Conservation (phyloP, 306 rosid genomes). For the Phaseolus lunatus region DNA sequence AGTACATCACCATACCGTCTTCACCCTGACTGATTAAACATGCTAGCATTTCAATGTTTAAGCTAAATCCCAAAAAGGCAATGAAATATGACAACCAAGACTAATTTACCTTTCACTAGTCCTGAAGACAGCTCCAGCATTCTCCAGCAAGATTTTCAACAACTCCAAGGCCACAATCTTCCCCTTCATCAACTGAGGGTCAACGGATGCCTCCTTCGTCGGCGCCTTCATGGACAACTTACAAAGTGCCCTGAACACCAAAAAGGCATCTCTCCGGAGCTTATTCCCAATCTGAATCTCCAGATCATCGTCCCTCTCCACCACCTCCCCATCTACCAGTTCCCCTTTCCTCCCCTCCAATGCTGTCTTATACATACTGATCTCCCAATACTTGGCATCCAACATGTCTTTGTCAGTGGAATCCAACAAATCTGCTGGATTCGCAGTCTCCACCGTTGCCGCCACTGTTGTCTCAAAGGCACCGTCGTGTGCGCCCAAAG, state of each 20-base stretch:
- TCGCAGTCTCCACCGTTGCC: conserved; percentile 73
- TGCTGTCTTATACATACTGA: conserved; percentile 98
- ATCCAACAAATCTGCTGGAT: conserved; percentile 95
- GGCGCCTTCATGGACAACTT: conserved; percentile 98
- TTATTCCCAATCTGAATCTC: conserved; percentile 99
- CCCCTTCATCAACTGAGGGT: conserved; percentile 95
- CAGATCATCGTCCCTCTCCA: conserved; percentile 94
- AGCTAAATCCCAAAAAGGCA: neutral
- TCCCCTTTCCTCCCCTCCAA: conserved; percentile 97
- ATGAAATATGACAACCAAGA: neutral
- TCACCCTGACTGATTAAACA: conserved; percentile 24
- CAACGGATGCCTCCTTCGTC: conserved; percentile 88
- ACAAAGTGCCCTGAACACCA: conserved; percentile 98
- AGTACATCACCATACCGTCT: conserved; percentile 20
- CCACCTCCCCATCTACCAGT: conserved; percentile 83
- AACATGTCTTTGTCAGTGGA: conserved; percentile 97
- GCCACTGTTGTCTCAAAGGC: conserved; percentile 87
- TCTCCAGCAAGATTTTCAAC: conserved; percentile 96
- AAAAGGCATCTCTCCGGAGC: conserved; percentile 91
- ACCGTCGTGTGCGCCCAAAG: conserved; percentile 78
- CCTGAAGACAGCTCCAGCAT: conserved; percentile 98
- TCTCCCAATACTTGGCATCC: conserved; percentile 99
- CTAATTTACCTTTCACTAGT: conserved; percentile 91
- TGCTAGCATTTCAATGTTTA: neutral
- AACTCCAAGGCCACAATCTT: conserved; percentile 96